Evolutionary conservation across 2,329 filamentous ascomycete species (phyloP).

Genomic region (Colletotrichum destructivum): DNA sequence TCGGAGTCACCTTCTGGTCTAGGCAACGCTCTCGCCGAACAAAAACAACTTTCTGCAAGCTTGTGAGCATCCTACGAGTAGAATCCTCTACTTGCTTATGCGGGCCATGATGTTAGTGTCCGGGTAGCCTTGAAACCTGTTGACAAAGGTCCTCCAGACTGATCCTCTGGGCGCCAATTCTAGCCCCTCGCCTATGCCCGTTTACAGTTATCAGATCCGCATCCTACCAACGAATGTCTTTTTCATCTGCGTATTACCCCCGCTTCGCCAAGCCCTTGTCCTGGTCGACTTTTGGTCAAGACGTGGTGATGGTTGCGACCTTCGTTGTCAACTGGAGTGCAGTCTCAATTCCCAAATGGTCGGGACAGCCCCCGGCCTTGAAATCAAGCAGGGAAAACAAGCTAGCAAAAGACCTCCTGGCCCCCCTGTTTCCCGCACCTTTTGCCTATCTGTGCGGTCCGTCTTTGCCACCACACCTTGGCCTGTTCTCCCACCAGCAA

Average conservation of each 20-base stretch:
- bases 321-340: background rate
- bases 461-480: no score
- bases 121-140: background rate
- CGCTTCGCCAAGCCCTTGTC: conserved; percentile 9
- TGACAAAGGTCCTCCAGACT: background rate
- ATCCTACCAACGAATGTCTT: conserved; percentile 1
- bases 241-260: conserved; percentile 16
- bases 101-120: background rate
- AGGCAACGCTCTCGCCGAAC: background rate
- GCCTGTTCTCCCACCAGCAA: background rate
- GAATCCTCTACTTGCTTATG: background rate
- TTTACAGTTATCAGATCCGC: conserved; percentile 40
- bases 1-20: conserved; percentile 8
- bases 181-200: background rate
- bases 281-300: conserved; percentile 6
- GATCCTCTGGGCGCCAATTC: background rate
- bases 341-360: conserved; percentile 4
- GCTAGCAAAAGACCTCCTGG: background rate
- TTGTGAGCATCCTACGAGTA: background rate
- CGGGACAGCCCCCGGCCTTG: conserved; percentile 12
- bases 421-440: background rate
- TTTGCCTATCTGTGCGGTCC: background rate
- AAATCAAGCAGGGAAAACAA: background rate
- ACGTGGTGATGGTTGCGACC: conserved; percentile 8
- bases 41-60: background rate